Evolutionary conservation across 2,329 filamentous ascomycete genomes (phyloP).

Genomic region (Fusarium oligoseptatum): DNA sequence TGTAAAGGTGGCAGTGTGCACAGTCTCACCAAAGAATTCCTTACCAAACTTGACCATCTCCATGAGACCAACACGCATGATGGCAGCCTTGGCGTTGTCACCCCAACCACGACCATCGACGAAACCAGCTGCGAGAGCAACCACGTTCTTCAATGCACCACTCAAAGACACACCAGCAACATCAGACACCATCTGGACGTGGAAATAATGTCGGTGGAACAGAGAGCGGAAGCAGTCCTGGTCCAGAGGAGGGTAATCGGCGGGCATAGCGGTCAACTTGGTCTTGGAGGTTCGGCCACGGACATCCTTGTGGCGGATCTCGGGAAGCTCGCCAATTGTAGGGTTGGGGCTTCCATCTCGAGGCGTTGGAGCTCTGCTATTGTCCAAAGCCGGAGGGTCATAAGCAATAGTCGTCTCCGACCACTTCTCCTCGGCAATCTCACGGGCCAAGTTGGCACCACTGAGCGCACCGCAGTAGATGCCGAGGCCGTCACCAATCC

Average conservation of each 20-base stretch:
- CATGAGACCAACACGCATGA: slow-evolving; percentile 95
- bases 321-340: slow-evolving; percentile 65
- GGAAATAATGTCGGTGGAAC: slow-evolving; percentile 98
- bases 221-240: slow-evolving; percentile 86
- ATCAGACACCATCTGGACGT: slow-evolving; percentile 92
- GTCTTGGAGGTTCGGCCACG: slow-evolving; percentile 76
- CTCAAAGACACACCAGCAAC: slow-evolving; percentile 97
- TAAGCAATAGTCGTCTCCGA: slow-evolving; percentile 98
- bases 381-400: slow-evolving; percentile 88
- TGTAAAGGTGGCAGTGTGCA: slow-evolving; percentile 90
- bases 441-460: slow-evolving; percentile 94
- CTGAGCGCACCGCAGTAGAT: slow-evolving; percentile 98
- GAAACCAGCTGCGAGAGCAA: slow-evolving; percentile 93
- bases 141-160: slow-evolving; percentile 96
- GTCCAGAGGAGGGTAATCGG: slow-evolving; percentile 87
- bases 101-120: slow-evolving; percentile 97
- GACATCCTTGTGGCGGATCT: slow-evolving; percentile 76
- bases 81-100: slow-evolving; percentile 98
- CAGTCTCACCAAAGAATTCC: slow-evolving; percentile 88
- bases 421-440: slow-evolving; percentile 96
- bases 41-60: slow-evolving; percentile 98
- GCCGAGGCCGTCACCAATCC: slow-evolving; percentile 88
- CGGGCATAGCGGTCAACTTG: slow-evolving; percentile 80
- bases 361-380: slow-evolving; percentile 75
- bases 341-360: slow-evolving; percentile 63